phyloP scores from a whole-genome alignment of 495 filamentous ascomycete species.

The Xylaria venustula region DNA sequence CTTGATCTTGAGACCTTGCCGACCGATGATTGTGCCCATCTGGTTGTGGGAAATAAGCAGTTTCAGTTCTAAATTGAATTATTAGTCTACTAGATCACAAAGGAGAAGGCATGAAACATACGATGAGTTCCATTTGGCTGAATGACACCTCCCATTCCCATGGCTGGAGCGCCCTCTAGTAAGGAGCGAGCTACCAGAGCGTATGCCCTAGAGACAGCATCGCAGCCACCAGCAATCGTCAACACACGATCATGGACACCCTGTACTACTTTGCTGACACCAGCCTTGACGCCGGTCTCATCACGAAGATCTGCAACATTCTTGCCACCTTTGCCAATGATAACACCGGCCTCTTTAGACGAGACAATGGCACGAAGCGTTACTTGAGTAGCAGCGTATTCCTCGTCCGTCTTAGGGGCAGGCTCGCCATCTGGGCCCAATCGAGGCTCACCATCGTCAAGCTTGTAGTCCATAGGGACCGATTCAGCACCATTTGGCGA shows the following conservation, averaged over 20 bases:
- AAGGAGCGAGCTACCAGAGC: slow-evolving; percentile 87
- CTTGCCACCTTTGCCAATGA: slow-evolving; percentile 97
- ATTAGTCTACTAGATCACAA: slow-evolving; percentile 21
- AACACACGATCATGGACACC: slow-evolving; percentile 96
- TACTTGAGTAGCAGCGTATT: slow-evolving; percentile 86
- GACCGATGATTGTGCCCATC: slow-evolving; percentile 98
- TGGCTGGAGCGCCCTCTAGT: slow-evolving; percentile 85
- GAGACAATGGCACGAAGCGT: slow-evolving; percentile 97
- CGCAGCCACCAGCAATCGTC: slow-evolving; percentile 85
- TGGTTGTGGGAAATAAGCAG: slow-evolving; percentile 98
- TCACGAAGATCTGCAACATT: slow-evolving; percentile 97
- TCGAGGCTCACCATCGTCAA: slow-evolving; percentile 54
- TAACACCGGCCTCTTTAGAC: slow-evolving; percentile 96
- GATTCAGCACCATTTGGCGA: slow-evolving; percentile 39
- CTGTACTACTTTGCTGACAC: slow-evolving; percentile 96
- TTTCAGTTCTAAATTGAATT: slow-evolving; percentile 68
- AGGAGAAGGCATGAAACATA: slow-evolving; percentile 51
- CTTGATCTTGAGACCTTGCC: slow-evolving; percentile 96
- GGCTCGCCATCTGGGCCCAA: slow-evolving; percentile 66
- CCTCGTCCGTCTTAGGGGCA: slow-evolving; percentile 85
- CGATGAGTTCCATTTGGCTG: slow-evolving; percentile 87
- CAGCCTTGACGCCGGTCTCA: slow-evolving; percentile 94
- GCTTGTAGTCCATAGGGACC: slow-evolving; percentile 48
- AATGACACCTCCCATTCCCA: slow-evolving; percentile 90
- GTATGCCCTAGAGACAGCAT: slow-evolving; percentile 86